Base-by-base conservation (phyloP, 2,329 filamentous ascomycete species). In the Fusarium transvaalense region DNA sequence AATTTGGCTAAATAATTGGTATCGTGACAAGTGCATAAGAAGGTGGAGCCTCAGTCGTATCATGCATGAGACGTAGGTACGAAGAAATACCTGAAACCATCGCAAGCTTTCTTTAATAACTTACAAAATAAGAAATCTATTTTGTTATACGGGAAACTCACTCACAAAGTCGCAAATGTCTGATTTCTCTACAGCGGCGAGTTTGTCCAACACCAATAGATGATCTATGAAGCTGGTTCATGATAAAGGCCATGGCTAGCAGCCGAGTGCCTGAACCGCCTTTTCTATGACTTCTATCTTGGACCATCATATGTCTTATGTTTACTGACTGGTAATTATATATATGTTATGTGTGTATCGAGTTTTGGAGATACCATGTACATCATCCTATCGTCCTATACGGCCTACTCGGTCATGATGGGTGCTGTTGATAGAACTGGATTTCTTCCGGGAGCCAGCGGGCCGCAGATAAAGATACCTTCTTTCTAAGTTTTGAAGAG, bases 51-150 rank as follows among this genome's bases (percentile, higher is more conserved):
- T 29, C 21, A 19, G 29, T 39, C 13, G 23, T 51, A 12, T 51
- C 34, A 51, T 51, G 47, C 34, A 51, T 51, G 47, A 51, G 29
- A 39, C 29, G 9, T 29, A 29, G 29, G 29, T 29, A 29, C 23
- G 6, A 39, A 15, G 23, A 23, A 31, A 29, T 10, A 19, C 6
- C 4, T 3, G 2, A 45, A 31, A 45, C n/a, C 17, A 10, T 19
- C 27, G 41, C 41, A 12, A 7, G 7, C 9, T 10, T 41, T 15
- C 14, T 25, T 41, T 14, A 25, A 25, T 25, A 41, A 10, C 23
- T 17, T 15, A 6, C 38, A 41, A 15, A 10, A 3, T 7, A 41
- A 25, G 10, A 41, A 3, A 23, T 5, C 14, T 17, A 4, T 41
- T 2, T 41, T 15, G 8, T 21, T 10, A n/a, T 25, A n/a, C 8